Base-by-base conservation (phyloP, 2,329 filamentous ascomycete species). In the Pyrenochaeta sp. region DNA sequence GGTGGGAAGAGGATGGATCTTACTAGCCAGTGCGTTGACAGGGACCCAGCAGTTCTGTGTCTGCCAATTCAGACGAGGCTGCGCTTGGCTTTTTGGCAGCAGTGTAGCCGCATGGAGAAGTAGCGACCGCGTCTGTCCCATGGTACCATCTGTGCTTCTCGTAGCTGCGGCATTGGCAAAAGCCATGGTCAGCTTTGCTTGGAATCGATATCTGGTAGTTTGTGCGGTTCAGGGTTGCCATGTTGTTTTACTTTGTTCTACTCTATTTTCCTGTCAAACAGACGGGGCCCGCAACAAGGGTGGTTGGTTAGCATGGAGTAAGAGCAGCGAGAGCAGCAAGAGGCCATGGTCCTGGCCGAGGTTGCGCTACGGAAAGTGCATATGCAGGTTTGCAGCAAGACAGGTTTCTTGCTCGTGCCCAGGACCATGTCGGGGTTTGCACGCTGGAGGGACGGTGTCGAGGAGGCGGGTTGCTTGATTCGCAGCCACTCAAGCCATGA, bases 401-500 rank as follows among this genome's bases (percentile, higher is more conserved):
- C 39, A 42, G 32, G 15, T 35, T 35, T 14, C 37, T 27, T 52
- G 52, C 42, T 49, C n/a, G 30, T 27, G 23, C 23, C 23, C 23
- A 52, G 30, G 17, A 43, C 42, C 29, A 17, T 43, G 30, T 50
- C 55, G 54, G 62, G 51, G 23, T 6, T n/a, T 49, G 49, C 42
- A 57, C 45, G 57, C 61, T 57, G 56, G 51, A 60, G 56, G 48
- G 49, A 58, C 58, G 36, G 14, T 49, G 49, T 27, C 23, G 6
- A 2, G 21, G 35, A 45, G 33, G 45, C n/a, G 32, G 37, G 36
- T 37, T 44, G 32, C 51, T 51, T 49, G 54, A 50, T 47, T 54
- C 30, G 35, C 46, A 58, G 50, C 49, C 54, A 58, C 41, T 56
- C 55, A 53, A 57, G 49, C 36, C 42, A 54, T 20, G 46, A 52